Percentiles rank a stretch among this genome's conserved stretches.
Conservation (phyloP, 2,329 filamentous ascomycete genomes). For the Xylaria sp. region DNA sequence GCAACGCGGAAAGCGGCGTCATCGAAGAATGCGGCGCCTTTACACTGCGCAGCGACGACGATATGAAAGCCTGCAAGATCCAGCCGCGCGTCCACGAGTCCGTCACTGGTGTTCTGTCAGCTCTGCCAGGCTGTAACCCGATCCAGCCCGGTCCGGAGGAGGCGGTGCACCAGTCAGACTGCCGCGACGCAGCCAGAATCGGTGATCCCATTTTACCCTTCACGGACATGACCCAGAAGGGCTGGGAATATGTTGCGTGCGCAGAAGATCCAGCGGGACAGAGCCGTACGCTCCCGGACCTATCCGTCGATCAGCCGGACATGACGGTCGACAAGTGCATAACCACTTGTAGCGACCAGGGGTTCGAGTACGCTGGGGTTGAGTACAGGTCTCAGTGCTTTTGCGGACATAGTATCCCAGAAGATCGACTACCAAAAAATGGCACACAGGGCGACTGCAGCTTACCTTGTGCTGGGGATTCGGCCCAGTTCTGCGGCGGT, state of each 20-base stretch:
- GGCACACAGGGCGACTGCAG: constrained; percentile 51
- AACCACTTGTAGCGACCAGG: constrained; percentile 25
- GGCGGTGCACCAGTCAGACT: constrained; percentile 30
- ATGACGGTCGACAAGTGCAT: constrained; percentile 40
- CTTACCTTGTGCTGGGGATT: constrained; percentile 47
- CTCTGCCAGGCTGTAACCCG: constrained; percentile 62
- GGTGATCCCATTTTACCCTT: constrained; percentile 47
- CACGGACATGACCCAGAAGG: constrained; percentile 50
- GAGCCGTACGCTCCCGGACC: constrained; percentile 36
- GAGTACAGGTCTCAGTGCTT: constrained; percentile 38
- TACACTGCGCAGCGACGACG: constrained; percentile 47
- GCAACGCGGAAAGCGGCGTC: constrained; percentile 50
- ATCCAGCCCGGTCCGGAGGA: constrained; percentile 43
- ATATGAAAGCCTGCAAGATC: constrained; percentile 52
- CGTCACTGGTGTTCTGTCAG: constrained; percentile 48
- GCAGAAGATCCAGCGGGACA: constrained; percentile 44
- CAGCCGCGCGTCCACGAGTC: constrained; percentile 50
- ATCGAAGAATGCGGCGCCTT: constrained; percentile 52
- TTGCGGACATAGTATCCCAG: constrained; percentile 38
- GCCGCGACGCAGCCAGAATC: constrained; percentile 47
- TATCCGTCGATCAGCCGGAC: constrained; percentile 24
- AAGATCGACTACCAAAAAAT: constrained; percentile 43
- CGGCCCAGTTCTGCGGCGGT: constrained; percentile 46
- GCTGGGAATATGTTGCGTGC: constrained; percentile 61
- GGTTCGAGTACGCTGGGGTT: constrained; percentile 34